Conservation (phyloP, 441 rosid genomes). For the Corymbia calophylla region DNA sequence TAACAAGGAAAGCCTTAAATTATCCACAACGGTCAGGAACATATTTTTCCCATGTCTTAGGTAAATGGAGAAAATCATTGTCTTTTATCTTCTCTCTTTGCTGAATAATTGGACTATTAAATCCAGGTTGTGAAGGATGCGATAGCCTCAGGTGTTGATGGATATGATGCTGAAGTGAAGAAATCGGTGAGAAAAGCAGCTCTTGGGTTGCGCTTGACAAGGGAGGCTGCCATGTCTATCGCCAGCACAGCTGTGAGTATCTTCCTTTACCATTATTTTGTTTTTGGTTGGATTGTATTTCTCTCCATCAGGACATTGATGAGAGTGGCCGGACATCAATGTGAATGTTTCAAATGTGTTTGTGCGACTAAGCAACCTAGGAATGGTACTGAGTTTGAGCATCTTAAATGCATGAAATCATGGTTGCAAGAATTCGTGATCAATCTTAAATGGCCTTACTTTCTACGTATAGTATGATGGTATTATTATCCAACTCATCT, state of each 20-base stretch:
- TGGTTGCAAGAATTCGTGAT: neutral
- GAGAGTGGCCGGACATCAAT: neutral
- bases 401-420: neutral
- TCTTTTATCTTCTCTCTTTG: neutral
- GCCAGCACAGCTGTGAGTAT: constrained; percentile 81
- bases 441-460: neutral
- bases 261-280: neutral
- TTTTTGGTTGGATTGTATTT: neutral
- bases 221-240: constrained; percentile 86
- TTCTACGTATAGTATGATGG: neutral
- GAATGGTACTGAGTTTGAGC: neutral
- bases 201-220: constrained; percentile 60
- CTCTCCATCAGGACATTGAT: neutral
- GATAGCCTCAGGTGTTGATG: constrained; percentile 81
- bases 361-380: neutral
- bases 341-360: neutral
- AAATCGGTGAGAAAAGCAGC: constrained; percentile 81
- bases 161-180: constrained; percentile 69
- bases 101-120: neutral
- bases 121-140: constrained; percentile 85
- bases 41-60: neutral
- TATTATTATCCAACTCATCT: neutral
- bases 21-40: neutral
- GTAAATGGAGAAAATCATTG: neutral
- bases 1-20: neutral